These are phyloP conservation scores for Cyclotella sp. DNA, from an alignment of 108 stramenopile genomes.

Conservation along the genomic window DNA sequence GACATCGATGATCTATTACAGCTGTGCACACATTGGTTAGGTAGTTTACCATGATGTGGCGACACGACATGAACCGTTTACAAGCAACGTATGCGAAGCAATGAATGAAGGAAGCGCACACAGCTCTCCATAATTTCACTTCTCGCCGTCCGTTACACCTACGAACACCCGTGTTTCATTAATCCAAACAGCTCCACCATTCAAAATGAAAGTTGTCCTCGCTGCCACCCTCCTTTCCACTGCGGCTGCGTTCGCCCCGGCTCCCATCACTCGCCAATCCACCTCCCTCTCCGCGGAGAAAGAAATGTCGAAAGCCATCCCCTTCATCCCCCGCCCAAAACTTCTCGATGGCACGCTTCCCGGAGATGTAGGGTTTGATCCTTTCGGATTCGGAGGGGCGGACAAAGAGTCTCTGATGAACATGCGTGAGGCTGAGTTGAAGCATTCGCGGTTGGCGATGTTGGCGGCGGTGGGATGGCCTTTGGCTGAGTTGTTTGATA, in stretches of 20 bases:
- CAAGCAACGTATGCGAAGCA: no score
- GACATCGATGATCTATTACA: no score
- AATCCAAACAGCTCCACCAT: neutral
- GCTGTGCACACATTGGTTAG: no score
- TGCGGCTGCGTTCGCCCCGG: slow-evolving; percentile 30
- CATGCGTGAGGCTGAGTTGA: slow-evolving; percentile 90
- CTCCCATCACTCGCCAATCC: slow-evolving; percentile 1
- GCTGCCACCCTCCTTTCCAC: slow-evolving; percentile 26
- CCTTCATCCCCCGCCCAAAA: slow-evolving; percentile 78
- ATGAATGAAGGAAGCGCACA: neutral
- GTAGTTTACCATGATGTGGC: no score
- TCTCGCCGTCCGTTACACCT: neutral
- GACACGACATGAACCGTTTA: no score
- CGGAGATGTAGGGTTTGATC: slow-evolving; percentile 89
- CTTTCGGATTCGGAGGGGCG: slow-evolving; percentile 74
- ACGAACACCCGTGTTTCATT: neutral
- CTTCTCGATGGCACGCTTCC: slow-evolving; percentile 77
- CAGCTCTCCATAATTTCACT: neutral
- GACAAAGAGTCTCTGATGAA: slow-evolving; percentile 70
- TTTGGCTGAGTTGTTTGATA: slow-evolving; percentile 82
- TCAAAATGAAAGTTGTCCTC: slow-evolving; percentile 16
- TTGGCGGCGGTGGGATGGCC: slow-evolving; percentile 90
- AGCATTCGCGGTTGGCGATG: slow-evolving; percentile 90
- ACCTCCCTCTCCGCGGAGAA: slow-evolving; percentile 44
- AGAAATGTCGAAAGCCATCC: slow-evolving; percentile 77